Evolutionary conservation across 2,329 filamentous ascomycete genomes (phyloP).

Genomic region (Lachnellula hyalina): DNA sequence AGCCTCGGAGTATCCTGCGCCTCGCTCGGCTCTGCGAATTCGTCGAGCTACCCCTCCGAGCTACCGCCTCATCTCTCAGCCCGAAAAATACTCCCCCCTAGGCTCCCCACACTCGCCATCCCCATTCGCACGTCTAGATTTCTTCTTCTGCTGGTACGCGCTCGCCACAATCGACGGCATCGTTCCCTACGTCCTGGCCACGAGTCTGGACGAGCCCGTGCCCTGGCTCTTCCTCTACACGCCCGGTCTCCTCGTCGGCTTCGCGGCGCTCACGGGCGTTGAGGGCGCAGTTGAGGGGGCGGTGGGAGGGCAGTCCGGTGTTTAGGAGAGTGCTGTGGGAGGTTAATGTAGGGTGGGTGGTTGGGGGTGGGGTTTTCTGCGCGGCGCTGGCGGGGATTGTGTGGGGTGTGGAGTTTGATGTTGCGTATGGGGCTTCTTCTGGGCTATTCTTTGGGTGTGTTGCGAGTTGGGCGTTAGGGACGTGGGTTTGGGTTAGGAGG

Average conservation of each 20-base stretch:
- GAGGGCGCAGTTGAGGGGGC: conserved; percentile 3
- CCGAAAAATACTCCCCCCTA: conserved; percentile 3
- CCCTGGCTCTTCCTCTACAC: conserved; percentile 10
- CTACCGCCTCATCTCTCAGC: conserved; percentile 4
- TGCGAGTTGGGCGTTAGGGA: conserved; percentile 5
- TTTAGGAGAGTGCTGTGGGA: conserved; percentile 10
- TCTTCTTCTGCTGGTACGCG: conserved; percentile 11
- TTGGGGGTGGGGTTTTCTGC: conserved; percentile 3
- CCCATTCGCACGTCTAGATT: conserved; percentile 8
- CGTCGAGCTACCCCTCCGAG: conserved; percentile 6
- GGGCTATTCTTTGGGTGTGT: conserved; percentile 12
- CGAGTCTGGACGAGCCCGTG: conserved; percentile 6
- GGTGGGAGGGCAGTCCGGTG: conserved; percentile 5
- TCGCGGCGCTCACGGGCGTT: conserved; percentile 3
- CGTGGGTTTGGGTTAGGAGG: conserved; percentile 4
- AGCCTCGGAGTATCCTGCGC: conserved; percentile 7
- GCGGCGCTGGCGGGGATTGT: conserved; percentile 6
- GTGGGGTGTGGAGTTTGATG: conserved; percentile 5
- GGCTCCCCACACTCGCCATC: background rate
- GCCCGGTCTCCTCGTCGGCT: conserved; percentile 5
- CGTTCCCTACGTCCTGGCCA: conserved; percentile 8
- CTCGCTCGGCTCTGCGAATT: conserved; percentile 8
- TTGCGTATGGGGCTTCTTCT: conserved; percentile 7
- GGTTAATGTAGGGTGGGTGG: conserved; percentile 5
- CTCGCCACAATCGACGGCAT: conserved; percentile 7